Conservation (phyloP, 768 basidiomycete species). For the Asterophora lycoperdoides region DNA sequence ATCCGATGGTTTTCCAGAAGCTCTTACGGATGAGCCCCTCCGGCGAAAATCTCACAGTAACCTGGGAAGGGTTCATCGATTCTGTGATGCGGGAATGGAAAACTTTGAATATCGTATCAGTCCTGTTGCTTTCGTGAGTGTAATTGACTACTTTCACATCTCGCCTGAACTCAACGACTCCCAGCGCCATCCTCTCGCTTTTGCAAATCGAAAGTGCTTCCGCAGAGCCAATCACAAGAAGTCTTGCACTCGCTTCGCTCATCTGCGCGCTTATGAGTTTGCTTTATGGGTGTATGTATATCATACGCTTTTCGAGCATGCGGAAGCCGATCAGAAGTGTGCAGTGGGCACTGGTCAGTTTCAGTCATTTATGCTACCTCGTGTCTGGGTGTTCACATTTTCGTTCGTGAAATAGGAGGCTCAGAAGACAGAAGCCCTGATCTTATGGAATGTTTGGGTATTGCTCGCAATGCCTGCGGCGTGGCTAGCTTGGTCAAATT, state of each 20-base stretch:
- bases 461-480: constrained; percentile 55
- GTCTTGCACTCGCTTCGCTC: constrained; percentile 58
- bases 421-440: constrained; percentile 25
- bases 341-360: constrained; percentile 61
- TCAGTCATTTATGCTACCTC: too few relatives aligned
- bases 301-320: constrained; percentile 71
- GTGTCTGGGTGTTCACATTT: too few relatives aligned
- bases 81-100: constrained; percentile 70
- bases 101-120: constrained; percentile 69
- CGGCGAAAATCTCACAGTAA: constrained; percentile 43
- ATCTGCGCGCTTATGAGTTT: constrained; percentile 67
- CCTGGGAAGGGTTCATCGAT: constrained; percentile 65
- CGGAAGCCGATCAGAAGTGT: constrained; percentile 65
- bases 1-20: constrained; percentile 21
- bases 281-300: constrained; percentile 70
- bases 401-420: constrained; percentile 49
- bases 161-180: not conserved
- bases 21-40: constrained; percentile 25
- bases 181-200: constrained; percentile 63
- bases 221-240: constrained; percentile 57
- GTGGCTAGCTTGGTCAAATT: constrained; percentile 55
- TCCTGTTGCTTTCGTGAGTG: constrained; percentile 46
- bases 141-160: not conserved
- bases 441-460: constrained; percentile 63
- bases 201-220: constrained; percentile 54